phyloP scores from a whole-genome alignment of 306 rosid genomes.

The Mucuna pruriens region DNA sequence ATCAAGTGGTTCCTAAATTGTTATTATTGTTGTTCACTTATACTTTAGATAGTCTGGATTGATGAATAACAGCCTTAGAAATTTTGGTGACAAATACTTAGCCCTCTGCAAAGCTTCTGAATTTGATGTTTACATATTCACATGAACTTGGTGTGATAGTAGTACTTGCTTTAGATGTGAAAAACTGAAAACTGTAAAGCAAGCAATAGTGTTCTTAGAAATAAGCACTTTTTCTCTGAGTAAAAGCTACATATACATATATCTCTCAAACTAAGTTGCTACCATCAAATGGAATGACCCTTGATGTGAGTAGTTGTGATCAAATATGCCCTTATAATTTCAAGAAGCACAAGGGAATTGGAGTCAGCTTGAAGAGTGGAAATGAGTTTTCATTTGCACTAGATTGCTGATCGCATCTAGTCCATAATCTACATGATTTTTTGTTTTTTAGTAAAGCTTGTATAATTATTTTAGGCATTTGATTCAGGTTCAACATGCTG shows the following conservation, averaged over 20 bases:
- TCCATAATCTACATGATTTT: neutral
- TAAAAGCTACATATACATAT: neutral
- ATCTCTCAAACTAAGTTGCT: neutral
- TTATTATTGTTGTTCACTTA: slow-evolving; percentile 7
- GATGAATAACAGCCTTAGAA: neutral
- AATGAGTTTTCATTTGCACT: neutral
- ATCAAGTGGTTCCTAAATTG: slow-evolving; percentile 5
- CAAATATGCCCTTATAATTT: neutral
- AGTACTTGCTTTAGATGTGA: slow-evolving; percentile 7
- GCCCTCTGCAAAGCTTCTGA: slow-evolving; percentile 13
- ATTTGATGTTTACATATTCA: neutral
- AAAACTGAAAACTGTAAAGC: neutral
- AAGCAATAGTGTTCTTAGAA: neutral
- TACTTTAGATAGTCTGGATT: slow-evolving; percentile 3
- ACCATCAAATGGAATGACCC: neutral
- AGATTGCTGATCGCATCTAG: neutral
- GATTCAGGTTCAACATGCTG: neutral
- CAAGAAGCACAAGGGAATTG: neutral
- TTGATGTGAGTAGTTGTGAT: neutral
- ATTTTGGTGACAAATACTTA: neutral
- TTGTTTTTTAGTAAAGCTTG: neutral
- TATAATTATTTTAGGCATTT: neutral
- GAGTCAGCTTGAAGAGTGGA: neutral
- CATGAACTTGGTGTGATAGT: neutral
- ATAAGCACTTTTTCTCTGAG: neutral